These are phyloP conservation scores for Sordariomycetes sp. DNA, from an alignment of 2,329 filamentous ascomycete species.

Conservation along the genomic window DNA sequence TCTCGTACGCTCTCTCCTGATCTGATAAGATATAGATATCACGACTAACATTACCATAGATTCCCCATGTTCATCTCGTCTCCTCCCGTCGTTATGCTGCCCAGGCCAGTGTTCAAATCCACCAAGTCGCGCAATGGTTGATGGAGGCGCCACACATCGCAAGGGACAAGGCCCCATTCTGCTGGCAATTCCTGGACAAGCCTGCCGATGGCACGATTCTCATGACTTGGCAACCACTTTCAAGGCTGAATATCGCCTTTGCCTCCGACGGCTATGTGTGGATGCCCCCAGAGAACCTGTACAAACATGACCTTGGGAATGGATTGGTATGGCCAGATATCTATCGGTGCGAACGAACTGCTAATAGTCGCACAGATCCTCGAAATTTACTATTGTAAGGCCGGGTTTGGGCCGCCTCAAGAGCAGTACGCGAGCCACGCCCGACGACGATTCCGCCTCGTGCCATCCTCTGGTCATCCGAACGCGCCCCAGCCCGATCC, in stretches of 20 bases:
- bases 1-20: conserved; percentile 20
- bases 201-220: conserved; percentile 76
- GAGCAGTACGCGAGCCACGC: conserved; percentile 70
- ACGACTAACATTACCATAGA: conserved; percentile 34
- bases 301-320: conserved; percentile 61
- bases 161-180: conserved; percentile 76
- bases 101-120: conserved; percentile 60
- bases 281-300: conserved; percentile 72
- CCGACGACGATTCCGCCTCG: conserved; percentile 77
- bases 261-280: conserved; percentile 90
- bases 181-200: conserved; percentile 83
- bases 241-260: conserved; percentile 62
- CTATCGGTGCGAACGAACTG: not conserved
- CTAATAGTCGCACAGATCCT: conserved; percentile 49
- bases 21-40: not conserved
- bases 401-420: conserved; percentile 67
- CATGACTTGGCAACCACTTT: conserved; percentile 79
- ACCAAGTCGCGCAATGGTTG: conserved; percentile 76
- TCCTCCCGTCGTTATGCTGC: conserved; percentile 75
- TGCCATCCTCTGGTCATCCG: conserved; percentile 60
- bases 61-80: conserved; percentile 83
- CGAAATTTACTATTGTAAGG: conserved; percentile 79
- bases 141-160: conserved; percentile 77
- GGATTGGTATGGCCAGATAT: conserved; percentile 35
- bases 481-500: conserved; percentile 66